phyloP scores from a whole-genome alignment of 176 grass and related monocot genomes.

The Miscanthus lutarioriparius region DNA sequence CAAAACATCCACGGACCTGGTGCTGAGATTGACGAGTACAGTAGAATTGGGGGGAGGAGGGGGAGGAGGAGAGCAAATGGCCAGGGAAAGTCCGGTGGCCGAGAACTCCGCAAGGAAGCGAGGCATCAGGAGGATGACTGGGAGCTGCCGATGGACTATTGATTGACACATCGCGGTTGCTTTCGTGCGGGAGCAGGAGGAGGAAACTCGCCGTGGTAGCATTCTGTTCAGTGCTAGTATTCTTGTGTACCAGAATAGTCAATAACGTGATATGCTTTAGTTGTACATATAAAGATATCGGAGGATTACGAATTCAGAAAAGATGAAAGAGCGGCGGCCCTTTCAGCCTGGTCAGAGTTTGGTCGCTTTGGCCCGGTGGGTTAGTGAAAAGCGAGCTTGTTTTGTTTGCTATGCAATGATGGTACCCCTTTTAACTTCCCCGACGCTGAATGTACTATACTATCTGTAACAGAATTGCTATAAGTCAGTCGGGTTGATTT shows the following conservation, averaged over 20 bases:
- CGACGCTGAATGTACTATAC: not conserved
- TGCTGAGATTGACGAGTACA: constrained; percentile 47
- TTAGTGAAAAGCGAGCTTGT: constrained; percentile 45
- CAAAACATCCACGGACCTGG: constrained; percentile 49
- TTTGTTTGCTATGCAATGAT: constrained; percentile 11
- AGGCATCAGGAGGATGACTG: constrained; percentile 54
- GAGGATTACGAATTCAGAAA: constrained; percentile 5
- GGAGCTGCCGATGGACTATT: constrained; percentile 88
- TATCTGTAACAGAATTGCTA: too few relatives aligned
- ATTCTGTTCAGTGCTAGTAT: constrained; percentile 5
- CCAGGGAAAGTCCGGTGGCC: constrained; percentile 28
- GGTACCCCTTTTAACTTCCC: constrained; percentile 27
- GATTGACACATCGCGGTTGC: constrained; percentile 29
- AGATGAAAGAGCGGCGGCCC: not conserved
- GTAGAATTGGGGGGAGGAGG: constrained; percentile 14
- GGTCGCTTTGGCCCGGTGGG: constrained; percentile 31
- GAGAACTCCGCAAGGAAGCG: constrained; percentile 45
- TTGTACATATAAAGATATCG: constrained; percentile 25
- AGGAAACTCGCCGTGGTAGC: not conserved
- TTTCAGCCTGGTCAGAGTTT: constrained; percentile 19
- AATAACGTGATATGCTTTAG: constrained; percentile 1
- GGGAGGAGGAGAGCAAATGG: constrained; percentile 43
- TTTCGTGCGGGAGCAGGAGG: not conserved
- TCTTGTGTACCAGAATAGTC: not conserved
- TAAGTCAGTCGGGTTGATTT: too few relatives aligned